A percentile compares a stretch with the other conserved stretches of the same genome.
phyloP scores from a whole-genome alignment of 2,329 filamentous ascomycete species.

The Aspergillus sp. region DNA sequence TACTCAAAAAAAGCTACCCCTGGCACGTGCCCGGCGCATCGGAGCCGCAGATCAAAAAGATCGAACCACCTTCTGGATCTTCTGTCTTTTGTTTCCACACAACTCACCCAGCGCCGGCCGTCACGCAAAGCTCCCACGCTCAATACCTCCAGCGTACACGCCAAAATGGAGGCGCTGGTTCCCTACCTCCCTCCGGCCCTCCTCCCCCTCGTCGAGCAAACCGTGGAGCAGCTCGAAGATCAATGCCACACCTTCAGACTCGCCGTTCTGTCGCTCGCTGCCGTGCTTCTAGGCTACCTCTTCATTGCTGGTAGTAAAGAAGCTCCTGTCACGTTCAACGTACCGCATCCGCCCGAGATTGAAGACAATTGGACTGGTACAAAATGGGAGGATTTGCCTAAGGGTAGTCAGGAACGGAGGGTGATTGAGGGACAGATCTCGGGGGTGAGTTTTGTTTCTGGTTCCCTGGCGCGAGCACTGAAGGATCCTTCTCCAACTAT shows the following conservation, averaged over 20 bases:
- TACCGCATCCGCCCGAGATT: constrained; percentile 43
- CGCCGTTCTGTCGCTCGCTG: constrained; percentile 35
- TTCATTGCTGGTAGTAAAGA: constrained; percentile 37
- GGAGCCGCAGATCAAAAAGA: constrained; percentile 24
- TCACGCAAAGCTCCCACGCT: constrained; percentile 13
- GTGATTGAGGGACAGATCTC: constrained; percentile 44
- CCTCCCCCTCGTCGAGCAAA: constrained; percentile 24
- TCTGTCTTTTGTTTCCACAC: neutral
- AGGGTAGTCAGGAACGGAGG: constrained; percentile 32
- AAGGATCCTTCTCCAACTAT: too few species aligned
- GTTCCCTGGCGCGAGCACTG: too few species aligned
- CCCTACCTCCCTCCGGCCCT: constrained; percentile 29
- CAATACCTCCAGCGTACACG: constrained; percentile 21
- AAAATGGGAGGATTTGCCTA: constrained; percentile 42
- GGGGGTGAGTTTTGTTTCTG: constrained; percentile 37
- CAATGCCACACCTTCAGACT: constrained; percentile 31
- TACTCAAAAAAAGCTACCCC: neutral
- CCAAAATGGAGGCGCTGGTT: constrained; percentile 32
- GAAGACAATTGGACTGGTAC: constrained; percentile 35
- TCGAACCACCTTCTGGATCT: constrained; percentile 21
- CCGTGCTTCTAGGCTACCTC: constrained; percentile 37
- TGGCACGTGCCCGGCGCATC: constrained; percentile 25
- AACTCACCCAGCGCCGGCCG: neutral
- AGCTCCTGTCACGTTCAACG: constrained; percentile 42
- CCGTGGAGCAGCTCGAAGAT: constrained; percentile 25